phyloP scores from a whole-genome alignment of 2,329 filamentous ascomycete species.

The Colletotrichum phormii region DNA sequence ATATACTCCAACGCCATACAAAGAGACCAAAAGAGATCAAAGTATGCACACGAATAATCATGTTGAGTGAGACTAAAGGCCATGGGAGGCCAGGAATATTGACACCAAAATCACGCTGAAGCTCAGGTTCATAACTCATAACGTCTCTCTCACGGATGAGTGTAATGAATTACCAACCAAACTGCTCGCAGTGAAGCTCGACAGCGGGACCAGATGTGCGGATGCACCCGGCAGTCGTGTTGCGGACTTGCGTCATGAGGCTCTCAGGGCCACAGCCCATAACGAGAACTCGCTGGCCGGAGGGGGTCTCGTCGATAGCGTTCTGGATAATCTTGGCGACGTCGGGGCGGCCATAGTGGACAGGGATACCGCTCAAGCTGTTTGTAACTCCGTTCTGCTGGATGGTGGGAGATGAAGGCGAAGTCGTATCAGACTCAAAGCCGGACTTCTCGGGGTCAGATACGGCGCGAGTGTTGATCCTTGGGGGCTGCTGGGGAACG shows the following conservation, averaged over 20 bases:
- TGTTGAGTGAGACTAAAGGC: neutral
- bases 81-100: neutral
- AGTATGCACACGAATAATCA: constrained; percentile 14
- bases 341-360: constrained; percentile 51
- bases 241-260: constrained; percentile 56
- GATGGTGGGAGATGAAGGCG: constrained; percentile 27
- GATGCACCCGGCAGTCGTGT: constrained; percentile 54
- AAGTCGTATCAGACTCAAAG: constrained; percentile 38
- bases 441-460: constrained; percentile 37
- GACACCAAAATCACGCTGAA: neutral
- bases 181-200: constrained; percentile 61
- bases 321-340: constrained; percentile 48
- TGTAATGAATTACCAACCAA: constrained; percentile 51
- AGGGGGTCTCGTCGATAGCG: constrained; percentile 42
- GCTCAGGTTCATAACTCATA: neutral
- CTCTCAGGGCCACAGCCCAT: constrained; percentile 59
- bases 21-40: neutral
- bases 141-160: neutral
- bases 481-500: constrained; percentile 18
- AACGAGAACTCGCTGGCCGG: constrained; percentile 51
- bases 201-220: constrained; percentile 54
- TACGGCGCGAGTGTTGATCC: constrained; percentile 29
- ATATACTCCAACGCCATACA: constrained; percentile 19
- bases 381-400: constrained; percentile 2
- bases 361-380: constrained; percentile 38